A percentile compares a stretch with the other conserved stretches of the same genome.
phyloP scores from a whole-genome alignment of 202 grass and related monocot genomes.

The Carex sylvatica region DNA sequence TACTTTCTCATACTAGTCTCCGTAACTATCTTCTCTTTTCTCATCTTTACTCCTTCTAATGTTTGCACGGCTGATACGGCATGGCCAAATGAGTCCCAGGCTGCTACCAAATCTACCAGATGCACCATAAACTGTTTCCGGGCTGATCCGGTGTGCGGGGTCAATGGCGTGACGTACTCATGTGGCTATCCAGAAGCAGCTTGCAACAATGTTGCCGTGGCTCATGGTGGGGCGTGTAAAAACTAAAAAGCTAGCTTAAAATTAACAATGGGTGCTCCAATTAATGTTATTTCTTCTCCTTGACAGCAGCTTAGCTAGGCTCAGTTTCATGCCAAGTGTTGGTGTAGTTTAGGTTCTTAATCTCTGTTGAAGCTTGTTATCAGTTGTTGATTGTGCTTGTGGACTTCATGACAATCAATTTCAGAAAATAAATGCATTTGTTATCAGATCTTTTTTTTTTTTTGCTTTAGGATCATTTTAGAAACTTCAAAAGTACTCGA shows the following conservation, averaged over 20 bases:
- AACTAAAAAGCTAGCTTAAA: neutral
- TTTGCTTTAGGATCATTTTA: neutral
- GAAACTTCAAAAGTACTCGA: no score
- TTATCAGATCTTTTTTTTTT: no score
- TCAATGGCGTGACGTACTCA: constrained; percentile 20
- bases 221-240: constrained; percentile 7
- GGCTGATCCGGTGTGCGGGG: constrained; percentile 26
- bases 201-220: constrained; percentile 21
- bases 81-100: neutral
- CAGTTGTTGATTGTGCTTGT: neutral
- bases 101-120: neutral
- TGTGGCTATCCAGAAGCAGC: constrained; percentile 22
- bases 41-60: neutral
- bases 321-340: neutral
- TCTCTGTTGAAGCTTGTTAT: neutral
- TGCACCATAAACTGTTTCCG: constrained; percentile 28
- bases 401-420: neutral
- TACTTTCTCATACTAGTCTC: constrained; percentile 8
- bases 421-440: neutral
- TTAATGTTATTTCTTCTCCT: neutral
- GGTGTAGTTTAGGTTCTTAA: neutral
- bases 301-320: neutral
- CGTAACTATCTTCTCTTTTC: neutral
- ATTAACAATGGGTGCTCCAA: neutral
- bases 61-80: neutral